phyloP scores from a whole-genome alignment of 352 stramenopile genomes.

The Phytophthora multivora region DNA sequence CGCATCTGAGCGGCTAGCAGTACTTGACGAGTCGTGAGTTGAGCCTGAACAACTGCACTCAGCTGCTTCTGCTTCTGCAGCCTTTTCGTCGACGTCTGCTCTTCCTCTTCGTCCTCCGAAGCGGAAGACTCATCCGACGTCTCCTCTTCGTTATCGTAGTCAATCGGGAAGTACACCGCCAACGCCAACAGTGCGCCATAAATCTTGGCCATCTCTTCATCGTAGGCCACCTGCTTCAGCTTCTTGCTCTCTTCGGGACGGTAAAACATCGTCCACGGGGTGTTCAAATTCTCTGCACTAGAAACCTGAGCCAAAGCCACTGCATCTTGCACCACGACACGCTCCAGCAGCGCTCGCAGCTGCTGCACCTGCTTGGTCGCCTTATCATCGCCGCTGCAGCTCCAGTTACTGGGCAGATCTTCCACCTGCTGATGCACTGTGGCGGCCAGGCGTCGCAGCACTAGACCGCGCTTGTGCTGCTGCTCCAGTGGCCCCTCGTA shows the following conservation, averaged over 20 bases:
- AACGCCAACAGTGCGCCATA: constrained; percentile 52
- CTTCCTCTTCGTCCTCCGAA: constrained; percentile 35
- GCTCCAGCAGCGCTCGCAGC: constrained; percentile 49
- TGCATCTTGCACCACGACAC: constrained; percentile 44
- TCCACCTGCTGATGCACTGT: constrained; percentile 25
- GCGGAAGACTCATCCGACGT: constrained; percentile 50
- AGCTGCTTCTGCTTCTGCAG: constrained; percentile 17
- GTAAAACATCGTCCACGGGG: constrained; percentile 66
- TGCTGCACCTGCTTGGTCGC: constrained; percentile 36
- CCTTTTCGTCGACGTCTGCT: constrained; percentile 7
- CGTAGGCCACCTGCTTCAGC: constrained; percentile 37
- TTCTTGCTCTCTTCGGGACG: constrained; percentile 39
- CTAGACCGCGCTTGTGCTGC: constrained; percentile 44
- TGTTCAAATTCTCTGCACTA: constrained; percentile 2
- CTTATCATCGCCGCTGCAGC: constrained; percentile 22
- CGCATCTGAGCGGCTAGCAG: constrained; percentile 50
- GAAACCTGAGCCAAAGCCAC: constrained; percentile 18
- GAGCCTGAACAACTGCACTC: constrained; percentile 38
- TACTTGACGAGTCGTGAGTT: constrained; percentile 41
- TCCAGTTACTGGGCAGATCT: constrained; percentile 39
- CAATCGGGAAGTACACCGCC: constrained; percentile 58
- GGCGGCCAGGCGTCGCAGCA: constrained; percentile 33
- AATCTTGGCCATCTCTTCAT: constrained; percentile 55
- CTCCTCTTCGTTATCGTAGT: constrained; percentile 37
- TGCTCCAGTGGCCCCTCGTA: constrained; percentile 44